These are phyloP conservation scores for Capniomyces stellatus DNA, from an alignment of 371 early-diverging fungal species.

Conservation along the genomic window DNA sequence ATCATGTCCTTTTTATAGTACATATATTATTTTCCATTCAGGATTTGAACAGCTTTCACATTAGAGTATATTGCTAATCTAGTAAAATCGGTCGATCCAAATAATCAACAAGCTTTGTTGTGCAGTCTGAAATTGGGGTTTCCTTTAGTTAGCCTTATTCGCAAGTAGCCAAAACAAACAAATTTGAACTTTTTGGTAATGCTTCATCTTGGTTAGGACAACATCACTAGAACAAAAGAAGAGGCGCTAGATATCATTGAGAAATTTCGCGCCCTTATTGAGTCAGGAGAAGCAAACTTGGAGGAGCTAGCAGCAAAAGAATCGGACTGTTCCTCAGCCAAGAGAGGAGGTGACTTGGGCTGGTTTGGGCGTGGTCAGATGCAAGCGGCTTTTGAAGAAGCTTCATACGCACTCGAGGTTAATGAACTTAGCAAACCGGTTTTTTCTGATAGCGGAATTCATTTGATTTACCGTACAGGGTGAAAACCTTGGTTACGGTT, in stretches of 20 bases:
- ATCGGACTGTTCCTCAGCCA: slow-evolving; percentile 82
- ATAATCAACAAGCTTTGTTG: no score
- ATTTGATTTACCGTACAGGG: slow-evolving; percentile 79
- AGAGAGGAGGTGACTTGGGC: slow-evolving; percentile 75
- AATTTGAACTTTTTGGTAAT: not conserved
- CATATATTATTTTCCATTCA: no score
- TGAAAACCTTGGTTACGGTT: slow-evolving; percentile 27
- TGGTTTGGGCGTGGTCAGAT: slow-evolving; percentile 65
- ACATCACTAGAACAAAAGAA: slow-evolving; percentile 67
- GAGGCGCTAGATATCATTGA: slow-evolving; percentile 59
- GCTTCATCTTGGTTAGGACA: slow-evolving; percentile 8
- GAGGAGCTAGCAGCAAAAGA: slow-evolving; percentile 49
- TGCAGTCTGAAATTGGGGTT: no score
- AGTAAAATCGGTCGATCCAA: no score
- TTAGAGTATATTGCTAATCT: no score
- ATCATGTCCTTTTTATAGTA: no score
- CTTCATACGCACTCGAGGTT: slow-evolving; percentile 67
- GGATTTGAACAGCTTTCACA: no score
- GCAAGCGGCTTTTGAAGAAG: slow-evolving; percentile 77
- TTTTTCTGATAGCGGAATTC: slow-evolving; percentile 84
- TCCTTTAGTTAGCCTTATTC: no score
- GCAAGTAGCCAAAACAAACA: no score
- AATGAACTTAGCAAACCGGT: slow-evolving; percentile 71
- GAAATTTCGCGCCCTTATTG: slow-evolving; percentile 37
- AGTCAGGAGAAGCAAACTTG: slow-evolving; percentile 34